These are phyloP conservation scores for Chimonanthus salicifolius DNA, from an alignment of 164 flowering plant species.

Conservation along the genomic window DNA sequence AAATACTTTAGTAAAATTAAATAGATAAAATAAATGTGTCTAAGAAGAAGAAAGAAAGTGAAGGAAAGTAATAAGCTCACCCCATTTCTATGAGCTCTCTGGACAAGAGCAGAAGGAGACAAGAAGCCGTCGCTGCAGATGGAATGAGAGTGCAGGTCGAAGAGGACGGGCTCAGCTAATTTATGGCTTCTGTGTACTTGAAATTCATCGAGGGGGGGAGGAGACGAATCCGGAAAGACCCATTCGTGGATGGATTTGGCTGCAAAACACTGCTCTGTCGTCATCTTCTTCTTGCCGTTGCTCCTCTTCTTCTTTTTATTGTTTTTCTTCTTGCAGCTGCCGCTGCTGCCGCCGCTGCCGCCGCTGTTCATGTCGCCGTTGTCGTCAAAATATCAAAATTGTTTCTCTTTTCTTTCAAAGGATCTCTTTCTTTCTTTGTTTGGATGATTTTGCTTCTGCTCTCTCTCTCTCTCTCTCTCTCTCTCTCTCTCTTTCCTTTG, in stretches of 20 bases:
- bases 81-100: conserved; percentile 88
- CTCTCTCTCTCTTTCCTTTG: background rate
- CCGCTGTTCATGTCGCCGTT: background rate
- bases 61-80: conserved; percentile 30
- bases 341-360: background rate
- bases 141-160: conserved; percentile 90
- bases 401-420: background rate
- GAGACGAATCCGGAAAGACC: conserved; percentile 42
- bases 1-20: too few species aligned
- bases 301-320: conserved; percentile 47
- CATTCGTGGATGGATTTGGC: conserved; percentile 60
- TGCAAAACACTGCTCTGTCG: conserved; percentile 52
- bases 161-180: conserved; percentile 43
- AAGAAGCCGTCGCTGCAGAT: conserved; percentile 85
- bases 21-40: too few species aligned
- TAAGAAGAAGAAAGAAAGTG: background rate
- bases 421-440: background rate
- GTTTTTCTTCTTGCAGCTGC: conserved; percentile 31
- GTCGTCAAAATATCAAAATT: background rate
- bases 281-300: conserved; percentile 48
- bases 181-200: conserved; percentile 24
- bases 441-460: background rate
- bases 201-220: conserved; percentile 39
- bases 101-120: conserved; percentile 81
- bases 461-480: too few species aligned